Conservation (phyloP, 768 basidiomycete genomes). For the Pleurotus sapidus region DNA sequence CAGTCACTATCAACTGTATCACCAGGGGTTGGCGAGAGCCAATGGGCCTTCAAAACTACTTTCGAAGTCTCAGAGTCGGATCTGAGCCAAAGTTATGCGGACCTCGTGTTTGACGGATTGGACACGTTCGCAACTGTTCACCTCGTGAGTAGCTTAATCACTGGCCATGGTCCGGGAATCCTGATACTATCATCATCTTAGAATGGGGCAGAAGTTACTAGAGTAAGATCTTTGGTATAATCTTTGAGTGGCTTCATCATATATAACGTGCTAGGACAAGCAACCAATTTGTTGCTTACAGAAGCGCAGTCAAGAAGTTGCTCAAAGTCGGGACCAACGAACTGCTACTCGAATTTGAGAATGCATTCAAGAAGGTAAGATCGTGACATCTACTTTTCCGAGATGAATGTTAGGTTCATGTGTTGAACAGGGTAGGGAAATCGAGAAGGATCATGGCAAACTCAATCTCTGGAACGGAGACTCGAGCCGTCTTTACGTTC, state of each 20-base stretch:
- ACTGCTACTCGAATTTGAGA: constrained; percentile 67
- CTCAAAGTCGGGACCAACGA: constrained; percentile 61
- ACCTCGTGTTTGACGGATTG: constrained; percentile 87
- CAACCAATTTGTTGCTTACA: constrained; percentile 83
- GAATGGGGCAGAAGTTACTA: constrained; percentile 74
- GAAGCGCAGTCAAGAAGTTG: constrained; percentile 52
- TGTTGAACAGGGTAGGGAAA: constrained; percentile 58
- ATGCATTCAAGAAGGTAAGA: constrained; percentile 65
- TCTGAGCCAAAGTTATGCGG: constrained; percentile 45
- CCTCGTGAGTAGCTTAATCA: constrained; percentile 45
- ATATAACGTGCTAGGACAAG: constrained; percentile 44
- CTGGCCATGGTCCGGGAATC: not conserved
- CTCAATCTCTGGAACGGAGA: constrained; percentile 86
- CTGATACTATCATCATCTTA: constrained; percentile 20
- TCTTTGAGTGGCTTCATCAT: constrained; percentile 1
- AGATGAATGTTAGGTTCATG: too few species aligned
- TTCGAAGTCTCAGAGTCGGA: constrained; percentile 53
- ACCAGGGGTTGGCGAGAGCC: constrained; percentile 83
- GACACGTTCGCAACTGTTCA: constrained; percentile 83
- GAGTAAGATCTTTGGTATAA: constrained; percentile 37
- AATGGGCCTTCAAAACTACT: constrained; percentile 78
- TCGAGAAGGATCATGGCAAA: constrained; percentile 66
- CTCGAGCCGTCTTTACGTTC: constrained; percentile 82
- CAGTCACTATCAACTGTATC: too few species aligned
- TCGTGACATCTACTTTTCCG: too few species aligned